phyloP scores from a whole-genome alignment of 2,329 filamentous ascomycete species.

The Bimuria novae-zelandiae region DNA sequence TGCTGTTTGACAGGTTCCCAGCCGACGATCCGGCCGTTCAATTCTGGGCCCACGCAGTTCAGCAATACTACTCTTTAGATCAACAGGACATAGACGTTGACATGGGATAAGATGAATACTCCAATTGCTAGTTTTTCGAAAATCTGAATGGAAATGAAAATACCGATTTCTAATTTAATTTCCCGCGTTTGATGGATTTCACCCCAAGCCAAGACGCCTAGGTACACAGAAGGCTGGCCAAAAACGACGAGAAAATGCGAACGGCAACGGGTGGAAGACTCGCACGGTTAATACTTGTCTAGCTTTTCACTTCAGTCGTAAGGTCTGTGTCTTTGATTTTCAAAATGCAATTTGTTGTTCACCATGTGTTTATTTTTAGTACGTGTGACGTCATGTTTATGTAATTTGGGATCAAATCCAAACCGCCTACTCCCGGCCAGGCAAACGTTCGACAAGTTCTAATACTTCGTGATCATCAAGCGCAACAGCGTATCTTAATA shows the following conservation, averaged over 20 bases:
- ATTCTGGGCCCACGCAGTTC: not conserved
- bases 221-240: too few relatives aligned
- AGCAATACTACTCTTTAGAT: not conserved
- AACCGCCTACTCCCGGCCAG: not conserved
- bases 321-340: too few relatives aligned
- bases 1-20: not conserved
- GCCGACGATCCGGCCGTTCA: not conserved
- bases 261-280: too few relatives aligned
- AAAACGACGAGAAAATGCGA: too few relatives aligned
- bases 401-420: not conserved
- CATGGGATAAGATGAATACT: too few relatives aligned
- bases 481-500: conserved; percentile 13
- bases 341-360: not conserved
- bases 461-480: conserved; percentile 18
- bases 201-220: too few relatives aligned
- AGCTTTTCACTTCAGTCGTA: too few relatives aligned
- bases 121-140: too few relatives aligned
- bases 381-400: not conserved
- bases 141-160: too few relatives aligned
- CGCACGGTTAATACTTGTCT: too few relatives aligned
- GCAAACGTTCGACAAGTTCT: conserved; percentile 13
- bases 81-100: not conserved
- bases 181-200: too few relatives aligned
- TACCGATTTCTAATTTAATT: too few relatives aligned
- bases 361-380: not conserved